Evolutionary conservation across 257 asterid genomes (phyloP), one percentile per base, ranked within the genome.

Genomic region (Solanum appendiculatum): DNA sequence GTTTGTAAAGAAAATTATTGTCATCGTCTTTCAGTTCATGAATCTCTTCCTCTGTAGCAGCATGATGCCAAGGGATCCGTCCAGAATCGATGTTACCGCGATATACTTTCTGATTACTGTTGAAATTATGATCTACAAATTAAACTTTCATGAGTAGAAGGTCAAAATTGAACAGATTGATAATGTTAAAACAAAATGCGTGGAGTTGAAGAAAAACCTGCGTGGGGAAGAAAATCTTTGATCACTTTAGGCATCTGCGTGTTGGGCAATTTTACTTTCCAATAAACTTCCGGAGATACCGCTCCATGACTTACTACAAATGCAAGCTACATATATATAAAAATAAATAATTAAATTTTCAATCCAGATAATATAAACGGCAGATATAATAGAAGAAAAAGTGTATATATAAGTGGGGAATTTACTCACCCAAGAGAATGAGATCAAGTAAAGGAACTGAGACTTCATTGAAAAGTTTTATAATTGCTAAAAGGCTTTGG

Each of bases 231-330:
- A 6, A 84, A 84, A 64, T 88, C 86, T 27, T 88, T 78, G 16
- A 88, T 56, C 20, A 51, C 85, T 60, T 83, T 77, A 6, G 91
- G 89, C 83, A 86, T 90, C 15, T 73, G 72, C 12, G 92, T 15
- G 44, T 90, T 37, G 33, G 82, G 82, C 5, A 74, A 37, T 37
- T 74, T 74, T 36, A 37, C 21, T 74, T 74, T 74, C 92, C 90
- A 88, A 72, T 88, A 88, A 48, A 63, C 40, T 84, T 74, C 89
- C 23, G 88, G 23, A 40, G 70, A 42, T 86, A 82, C 36, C 15
- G 75, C 86, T 80, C 88, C 88, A 82, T 82, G 86, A 86, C 80
- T 89, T 39, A 51, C 87, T 14, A 87, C 40, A 13, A 87, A 37
- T 51, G 69, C 83, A 89, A 89, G 34, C 90, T 89, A 40, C 11